phyloP scores from a whole-genome alignment of 2,329 filamentous ascomycete genomes.

The Penicillium sp. region DNA sequence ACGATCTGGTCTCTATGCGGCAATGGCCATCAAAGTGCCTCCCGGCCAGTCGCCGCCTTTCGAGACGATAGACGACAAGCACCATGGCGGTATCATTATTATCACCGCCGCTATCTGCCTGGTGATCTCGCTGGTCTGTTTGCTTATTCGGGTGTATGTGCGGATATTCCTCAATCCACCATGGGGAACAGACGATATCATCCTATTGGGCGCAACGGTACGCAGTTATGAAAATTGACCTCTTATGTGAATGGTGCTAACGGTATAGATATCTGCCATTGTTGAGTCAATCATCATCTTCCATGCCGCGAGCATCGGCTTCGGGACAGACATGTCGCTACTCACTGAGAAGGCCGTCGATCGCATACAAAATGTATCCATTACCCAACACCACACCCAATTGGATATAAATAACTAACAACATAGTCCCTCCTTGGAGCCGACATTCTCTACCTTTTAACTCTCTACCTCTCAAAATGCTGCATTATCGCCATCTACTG shows the following conservation, averaged over 20 bases:
- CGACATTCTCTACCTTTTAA: not conserved
- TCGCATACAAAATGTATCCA: constrained; percentile 1
- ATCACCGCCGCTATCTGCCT: constrained; percentile 13
- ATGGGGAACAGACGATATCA: constrained; percentile 2
- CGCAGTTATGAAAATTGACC: not conserved
- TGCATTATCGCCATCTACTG: constrained; percentile 1
- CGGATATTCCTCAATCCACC: not conserved
- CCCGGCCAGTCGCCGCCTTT: constrained; percentile 23
- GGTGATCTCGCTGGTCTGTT: not conserved
- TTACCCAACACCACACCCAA: not conserved
- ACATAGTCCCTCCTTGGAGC: not conserved
- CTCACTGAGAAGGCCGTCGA: not conserved
- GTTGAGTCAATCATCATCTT: not conserved
- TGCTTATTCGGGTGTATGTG: not conserved
- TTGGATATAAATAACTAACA: not conserved
- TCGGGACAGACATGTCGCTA: not conserved
- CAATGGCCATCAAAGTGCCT: constrained; percentile 15
- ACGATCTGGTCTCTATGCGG: not conserved
- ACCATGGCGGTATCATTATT: constrained; percentile 34
- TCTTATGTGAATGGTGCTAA: not conserved
- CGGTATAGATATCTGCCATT: not conserved
- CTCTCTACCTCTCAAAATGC: constrained; percentile 1
- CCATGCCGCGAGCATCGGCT: not conserved
- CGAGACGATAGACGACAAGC: constrained; percentile 28
- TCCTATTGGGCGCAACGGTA: constrained; percentile 1